phyloP scores from a whole-genome alignment of 2,329 filamentous ascomycete species.

The Neoarthrinium moseri region DNA sequence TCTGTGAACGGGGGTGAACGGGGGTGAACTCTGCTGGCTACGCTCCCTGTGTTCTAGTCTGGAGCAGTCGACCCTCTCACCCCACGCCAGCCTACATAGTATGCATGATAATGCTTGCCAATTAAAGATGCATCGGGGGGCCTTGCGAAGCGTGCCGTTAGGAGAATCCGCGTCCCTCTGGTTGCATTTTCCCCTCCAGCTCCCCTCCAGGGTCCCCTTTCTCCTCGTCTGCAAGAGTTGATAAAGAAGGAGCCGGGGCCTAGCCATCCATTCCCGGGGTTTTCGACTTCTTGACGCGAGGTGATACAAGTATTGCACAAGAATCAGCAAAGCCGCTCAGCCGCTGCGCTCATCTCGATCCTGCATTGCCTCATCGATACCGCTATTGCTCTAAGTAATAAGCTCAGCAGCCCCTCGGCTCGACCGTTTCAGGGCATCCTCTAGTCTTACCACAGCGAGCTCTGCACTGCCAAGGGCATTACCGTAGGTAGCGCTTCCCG shows the following conservation, averaged over 20 bases:
- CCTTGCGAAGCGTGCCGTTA: not conserved
- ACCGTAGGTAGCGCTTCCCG: no score
- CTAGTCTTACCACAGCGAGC: not conserved
- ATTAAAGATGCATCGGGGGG: not conserved
- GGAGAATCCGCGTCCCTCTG: not conserved
- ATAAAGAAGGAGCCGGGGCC: not conserved
- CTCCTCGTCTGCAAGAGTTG: not conserved
- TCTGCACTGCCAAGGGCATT: no score
- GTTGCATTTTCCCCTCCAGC: not conserved
- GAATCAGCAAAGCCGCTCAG: not conserved
- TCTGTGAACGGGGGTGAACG: not conserved
- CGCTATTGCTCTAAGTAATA: not conserved
- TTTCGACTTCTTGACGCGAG: not conserved
- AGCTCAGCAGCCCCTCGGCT: constrained; percentile 6
- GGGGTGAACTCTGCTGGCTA: not conserved
- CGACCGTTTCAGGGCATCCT: constrained; percentile 5
- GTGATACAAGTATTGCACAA: constrained; percentile 8
- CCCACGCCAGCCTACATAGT: constrained; percentile 1
- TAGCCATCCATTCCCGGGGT: not conserved
- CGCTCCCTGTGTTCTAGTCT: not conserved
- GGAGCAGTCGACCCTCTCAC: no score
- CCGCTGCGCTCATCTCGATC: not conserved
- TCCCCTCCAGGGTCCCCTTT: not conserved
- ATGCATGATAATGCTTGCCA: not conserved
- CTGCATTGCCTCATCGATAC: constrained; percentile 1